These are phyloP conservation scores for Colletotrichum neosansevieriae DNA, from an alignment of 2,329 filamentous ascomycete genomes.

Conservation along the genomic window DNA sequence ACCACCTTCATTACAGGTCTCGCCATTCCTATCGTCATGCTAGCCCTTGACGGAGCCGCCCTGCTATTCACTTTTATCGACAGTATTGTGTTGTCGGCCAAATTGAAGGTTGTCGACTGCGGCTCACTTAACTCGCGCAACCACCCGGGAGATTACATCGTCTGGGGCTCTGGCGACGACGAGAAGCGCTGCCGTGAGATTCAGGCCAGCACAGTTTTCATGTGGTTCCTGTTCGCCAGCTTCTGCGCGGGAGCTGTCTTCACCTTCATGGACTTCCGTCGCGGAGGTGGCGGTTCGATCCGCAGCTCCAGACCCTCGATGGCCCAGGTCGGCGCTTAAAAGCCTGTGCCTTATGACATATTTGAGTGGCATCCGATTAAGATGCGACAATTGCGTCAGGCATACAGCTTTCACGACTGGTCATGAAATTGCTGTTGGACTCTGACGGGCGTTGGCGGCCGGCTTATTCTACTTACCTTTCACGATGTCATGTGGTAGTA, in stretches of 20 bases:
- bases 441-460: constrained; percentile 31
- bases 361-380: background rate
- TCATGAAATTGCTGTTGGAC: constrained; percentile 1
- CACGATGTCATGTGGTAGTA: constrained; percentile 33
- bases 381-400: background rate
- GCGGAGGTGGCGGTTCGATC: constrained; percentile 59
- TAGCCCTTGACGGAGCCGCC: constrained; percentile 69
- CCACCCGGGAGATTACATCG: constrained; percentile 65
- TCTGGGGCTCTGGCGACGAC: constrained; percentile 69
- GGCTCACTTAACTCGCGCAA: constrained; percentile 49
- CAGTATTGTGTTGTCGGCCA: constrained; percentile 77
- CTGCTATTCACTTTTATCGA: constrained; percentile 78
- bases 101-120: constrained; percentile 78
- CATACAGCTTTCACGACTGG: background rate
- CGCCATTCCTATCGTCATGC: constrained; percentile 63
- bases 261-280: constrained; percentile 64
- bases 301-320: constrained; percentile 62
- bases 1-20: constrained; percentile 66
- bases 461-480: constrained; percentile 29
- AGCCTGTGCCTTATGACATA: background rate
- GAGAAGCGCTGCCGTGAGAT: constrained; percentile 79
- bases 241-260: constrained; percentile 70
- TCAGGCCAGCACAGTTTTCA: constrained; percentile 79
- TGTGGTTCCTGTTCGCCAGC: constrained; percentile 81
- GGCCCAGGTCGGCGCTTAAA: constrained; percentile 67